Evolutionary conservation across 2,329 filamentous ascomycete genomes (phyloP).

Genomic region (Paradendryphiella salina): DNA sequence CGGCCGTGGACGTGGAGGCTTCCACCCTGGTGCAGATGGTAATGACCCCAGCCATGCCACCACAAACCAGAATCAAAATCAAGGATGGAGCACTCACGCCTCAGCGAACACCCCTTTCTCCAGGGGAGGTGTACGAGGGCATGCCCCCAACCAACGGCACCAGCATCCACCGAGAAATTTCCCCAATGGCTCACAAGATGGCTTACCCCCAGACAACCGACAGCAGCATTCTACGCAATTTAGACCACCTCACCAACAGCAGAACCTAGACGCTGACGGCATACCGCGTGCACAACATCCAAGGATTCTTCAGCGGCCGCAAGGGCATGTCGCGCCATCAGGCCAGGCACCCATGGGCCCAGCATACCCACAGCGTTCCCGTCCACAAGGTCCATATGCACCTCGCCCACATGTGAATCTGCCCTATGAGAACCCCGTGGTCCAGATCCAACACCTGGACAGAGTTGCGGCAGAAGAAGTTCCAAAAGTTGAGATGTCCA

Average conservation of each 20-base stretch:
- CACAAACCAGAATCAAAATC: constrained; percentile 17
- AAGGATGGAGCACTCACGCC: constrained; percentile 4
- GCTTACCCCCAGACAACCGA: background rate
- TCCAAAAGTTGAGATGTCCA: constrained; percentile 63
- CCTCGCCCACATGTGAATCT: constrained; percentile 22
- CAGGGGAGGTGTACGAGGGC: constrained; percentile 16
- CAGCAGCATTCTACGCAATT: constrained; percentile 1
- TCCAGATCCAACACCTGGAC: constrained; percentile 51
- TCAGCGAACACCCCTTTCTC: constrained; percentile 4
- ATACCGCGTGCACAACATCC: constrained; percentile 12
- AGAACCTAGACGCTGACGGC: background rate
- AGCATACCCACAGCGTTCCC: constrained; percentile 14
- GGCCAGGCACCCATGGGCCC: background rate
- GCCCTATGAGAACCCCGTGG: constrained; percentile 31
- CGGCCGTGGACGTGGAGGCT: constrained; percentile 17
- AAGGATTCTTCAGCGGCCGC: constrained; percentile 30
- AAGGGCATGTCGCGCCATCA: too few relatives aligned
- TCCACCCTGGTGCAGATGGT: constrained; percentile 15
- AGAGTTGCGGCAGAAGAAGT: constrained; percentile 54
- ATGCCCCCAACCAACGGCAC: constrained; percentile 14
- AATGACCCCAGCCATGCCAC: constrained; percentile 6
- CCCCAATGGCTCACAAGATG: constrained; percentile 3
- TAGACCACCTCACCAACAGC: constrained; percentile 7
- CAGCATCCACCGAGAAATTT: constrained; percentile 10
- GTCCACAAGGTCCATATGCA: constrained; percentile 16